A percentile compares a stretch with the other conserved stretches of the same genome.
Conservation (phyloP, 345 rosid genomes). For the Eucalyptus leucophloia region DNA sequence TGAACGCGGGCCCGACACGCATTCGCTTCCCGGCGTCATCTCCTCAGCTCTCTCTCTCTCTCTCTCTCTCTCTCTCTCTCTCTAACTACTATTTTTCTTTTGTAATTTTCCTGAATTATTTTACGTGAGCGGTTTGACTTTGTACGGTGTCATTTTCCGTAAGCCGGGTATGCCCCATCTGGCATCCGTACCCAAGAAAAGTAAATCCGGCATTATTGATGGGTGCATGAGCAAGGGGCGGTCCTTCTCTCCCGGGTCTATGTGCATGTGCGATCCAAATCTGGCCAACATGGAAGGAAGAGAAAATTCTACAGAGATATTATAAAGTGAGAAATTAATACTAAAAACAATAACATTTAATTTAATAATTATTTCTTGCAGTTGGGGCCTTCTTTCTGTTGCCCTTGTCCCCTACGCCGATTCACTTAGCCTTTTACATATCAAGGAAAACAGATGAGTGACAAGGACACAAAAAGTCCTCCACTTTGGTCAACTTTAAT, state of each 20-base stretch:
- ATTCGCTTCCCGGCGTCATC: not conserved
- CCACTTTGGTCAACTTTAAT: no score
- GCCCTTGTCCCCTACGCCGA: not conserved
- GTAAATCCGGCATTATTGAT: not conserved
- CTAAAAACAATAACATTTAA: not conserved
- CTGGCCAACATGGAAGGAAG: not conserved
- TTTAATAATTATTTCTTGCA: not conserved
- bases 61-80: no score
- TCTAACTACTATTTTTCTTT: no score
- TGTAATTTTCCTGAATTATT: no score
- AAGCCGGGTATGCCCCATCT: not conserved
- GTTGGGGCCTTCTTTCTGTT: not conserved
- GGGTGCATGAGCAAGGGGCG: not conserved
- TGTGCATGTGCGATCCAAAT: not conserved
- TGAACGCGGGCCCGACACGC: not conserved
- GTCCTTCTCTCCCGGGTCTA: not conserved
- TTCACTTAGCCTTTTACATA: not conserved
- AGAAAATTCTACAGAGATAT: not conserved
- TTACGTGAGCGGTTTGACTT: not conserved
- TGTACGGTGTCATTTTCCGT: rapidly evolving
- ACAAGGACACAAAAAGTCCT: not conserved
- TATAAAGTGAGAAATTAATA: not conserved
- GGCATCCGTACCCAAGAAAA: not conserved
- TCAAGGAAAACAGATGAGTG: not conserved
- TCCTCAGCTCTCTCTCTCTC: no score